Conservation (phyloP, 805 yeast species). For the Saturnispora galanensis region DNA sequence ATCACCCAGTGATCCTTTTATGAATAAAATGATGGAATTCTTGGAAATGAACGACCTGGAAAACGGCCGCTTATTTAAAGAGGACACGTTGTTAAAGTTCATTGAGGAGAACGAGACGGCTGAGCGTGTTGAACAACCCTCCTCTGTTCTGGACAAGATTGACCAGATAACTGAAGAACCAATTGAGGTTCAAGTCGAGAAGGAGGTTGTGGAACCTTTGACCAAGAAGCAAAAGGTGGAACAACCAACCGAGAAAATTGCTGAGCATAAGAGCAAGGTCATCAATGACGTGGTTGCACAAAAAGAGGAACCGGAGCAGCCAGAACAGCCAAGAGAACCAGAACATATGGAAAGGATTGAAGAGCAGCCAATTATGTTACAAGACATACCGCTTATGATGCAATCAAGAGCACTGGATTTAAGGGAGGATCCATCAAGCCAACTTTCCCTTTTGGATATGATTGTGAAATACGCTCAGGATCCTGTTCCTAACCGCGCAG, state of each 20-base stretch:
- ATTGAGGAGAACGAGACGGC: background rate
- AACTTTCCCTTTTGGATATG: conserved; percentile 14
- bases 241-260: background rate
- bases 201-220: background rate
- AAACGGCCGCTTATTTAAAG: conserved; percentile 32
- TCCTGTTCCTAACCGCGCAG: conserved; percentile 20
- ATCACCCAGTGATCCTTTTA: conserved; percentile 2
- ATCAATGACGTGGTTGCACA: background rate
- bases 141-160: conserved; percentile 2
- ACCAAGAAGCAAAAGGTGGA: conserved; percentile 3
- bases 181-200: background rate
- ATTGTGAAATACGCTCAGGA: conserved; percentile 21
- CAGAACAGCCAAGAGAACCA: background rate
- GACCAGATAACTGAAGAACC: background rate
- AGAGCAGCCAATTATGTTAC: background rate
- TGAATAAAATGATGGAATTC: conserved; percentile 31
- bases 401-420: background rate
- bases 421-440: background rate
- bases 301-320: conserved; percentile 1
- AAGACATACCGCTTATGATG: background rate
- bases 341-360: background rate
- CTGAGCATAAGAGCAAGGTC: background rate
- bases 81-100: conserved; percentile 3
- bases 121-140: background rate
- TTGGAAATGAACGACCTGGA: conserved; percentile 44